A percentile compares a stretch with the other conserved stretches of the same genome.
These are phyloP conservation scores for Aquilaria sinensis DNA, from an alignment of 345 rosid species.

Conservation along the genomic window DNA sequence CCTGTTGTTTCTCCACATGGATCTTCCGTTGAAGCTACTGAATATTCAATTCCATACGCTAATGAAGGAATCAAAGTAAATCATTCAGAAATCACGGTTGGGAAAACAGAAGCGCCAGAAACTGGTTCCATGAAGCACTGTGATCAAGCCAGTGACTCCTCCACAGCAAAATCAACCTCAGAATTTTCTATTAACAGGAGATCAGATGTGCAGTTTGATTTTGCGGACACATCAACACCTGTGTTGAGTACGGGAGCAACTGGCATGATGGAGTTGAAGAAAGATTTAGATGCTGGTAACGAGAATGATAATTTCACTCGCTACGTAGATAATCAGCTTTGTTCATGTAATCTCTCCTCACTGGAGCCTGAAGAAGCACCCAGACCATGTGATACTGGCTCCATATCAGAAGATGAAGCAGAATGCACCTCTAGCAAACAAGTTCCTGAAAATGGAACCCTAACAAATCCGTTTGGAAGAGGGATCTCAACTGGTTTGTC, in stretches of 20 bases:
- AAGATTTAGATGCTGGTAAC: conserved; percentile 12
- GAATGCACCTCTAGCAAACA: conserved; percentile 10
- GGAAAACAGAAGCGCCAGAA: conserved; percentile 9
- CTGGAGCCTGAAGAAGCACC: conserved; percentile 4
- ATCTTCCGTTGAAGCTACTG: conserved; percentile 28
- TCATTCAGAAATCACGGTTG: conserved; percentile 11
- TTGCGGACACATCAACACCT: neutral
- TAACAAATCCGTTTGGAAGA: conserved; percentile 1
- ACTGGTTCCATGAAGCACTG: conserved; percentile 9
- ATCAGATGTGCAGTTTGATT: conserved; percentile 4
- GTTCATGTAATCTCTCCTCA: neutral
- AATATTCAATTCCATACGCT: conserved; percentile 16
- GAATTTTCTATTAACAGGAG: conserved; percentile 12
- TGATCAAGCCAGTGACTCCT: conserved; percentile 11
- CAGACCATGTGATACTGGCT: conserved; percentile 3
- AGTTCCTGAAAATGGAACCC: neutral
- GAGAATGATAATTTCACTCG: conserved; percentile 4
- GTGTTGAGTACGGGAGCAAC: conserved; percentile 7
- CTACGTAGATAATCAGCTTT: conserved; percentile 8
- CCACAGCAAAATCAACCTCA: conserved; percentile 5
- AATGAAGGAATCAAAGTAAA: conserved; percentile 16
- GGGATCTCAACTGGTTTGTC: conserved; percentile 10
- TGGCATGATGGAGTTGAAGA: conserved; percentile 12
- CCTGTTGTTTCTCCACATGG: conserved; percentile 25
- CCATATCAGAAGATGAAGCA: conserved; percentile 12